phyloP scores from a whole-genome alignment of 2,329 filamentous ascomycete species.

The Botrytis deweyae region DNA sequence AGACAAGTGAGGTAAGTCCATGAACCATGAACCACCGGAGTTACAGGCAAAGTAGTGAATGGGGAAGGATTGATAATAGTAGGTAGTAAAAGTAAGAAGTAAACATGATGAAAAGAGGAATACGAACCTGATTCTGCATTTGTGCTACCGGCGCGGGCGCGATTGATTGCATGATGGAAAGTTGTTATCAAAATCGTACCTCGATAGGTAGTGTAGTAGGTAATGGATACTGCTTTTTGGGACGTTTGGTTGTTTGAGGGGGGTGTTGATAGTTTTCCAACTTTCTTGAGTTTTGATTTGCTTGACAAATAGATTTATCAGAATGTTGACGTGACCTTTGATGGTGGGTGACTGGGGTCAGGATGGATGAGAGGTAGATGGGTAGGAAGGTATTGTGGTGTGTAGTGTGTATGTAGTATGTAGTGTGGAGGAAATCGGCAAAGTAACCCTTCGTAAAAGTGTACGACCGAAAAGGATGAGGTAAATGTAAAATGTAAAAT shows the following conservation, averaged over 20 bases:
- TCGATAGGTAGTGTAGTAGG: neutral
- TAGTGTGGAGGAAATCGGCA: neutral
- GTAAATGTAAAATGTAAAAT: neutral
- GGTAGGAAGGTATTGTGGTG: neutral
- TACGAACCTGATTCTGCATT: constrained; percentile 36
- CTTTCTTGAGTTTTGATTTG: constrained; percentile 12
- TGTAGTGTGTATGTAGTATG: neutral
- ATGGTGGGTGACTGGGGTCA: constrained; percentile 4
- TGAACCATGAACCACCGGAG: neutral
- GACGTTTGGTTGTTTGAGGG: neutral
- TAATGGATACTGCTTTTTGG: neutral
- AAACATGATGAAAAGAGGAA: constrained; percentile 10
- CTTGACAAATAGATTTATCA: constrained; percentile 20
- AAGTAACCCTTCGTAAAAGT: neutral
- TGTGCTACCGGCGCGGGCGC: constrained; percentile 37
- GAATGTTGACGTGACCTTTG: constrained; percentile 12
- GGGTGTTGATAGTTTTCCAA: neutral
- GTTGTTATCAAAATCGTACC: neutral
- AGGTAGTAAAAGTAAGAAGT: neutral
- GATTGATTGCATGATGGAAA: constrained; percentile 36
- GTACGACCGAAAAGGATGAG: neutral
- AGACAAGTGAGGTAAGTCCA: constrained; percentile 20
- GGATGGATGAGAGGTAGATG: neutral
- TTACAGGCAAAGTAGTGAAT: constrained; percentile 8
- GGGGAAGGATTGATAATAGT: constrained; percentile 4